Conservation (phyloP, 2,329 filamentous ascomycete genomes). For the Coniochaeta sp. region DNA sequence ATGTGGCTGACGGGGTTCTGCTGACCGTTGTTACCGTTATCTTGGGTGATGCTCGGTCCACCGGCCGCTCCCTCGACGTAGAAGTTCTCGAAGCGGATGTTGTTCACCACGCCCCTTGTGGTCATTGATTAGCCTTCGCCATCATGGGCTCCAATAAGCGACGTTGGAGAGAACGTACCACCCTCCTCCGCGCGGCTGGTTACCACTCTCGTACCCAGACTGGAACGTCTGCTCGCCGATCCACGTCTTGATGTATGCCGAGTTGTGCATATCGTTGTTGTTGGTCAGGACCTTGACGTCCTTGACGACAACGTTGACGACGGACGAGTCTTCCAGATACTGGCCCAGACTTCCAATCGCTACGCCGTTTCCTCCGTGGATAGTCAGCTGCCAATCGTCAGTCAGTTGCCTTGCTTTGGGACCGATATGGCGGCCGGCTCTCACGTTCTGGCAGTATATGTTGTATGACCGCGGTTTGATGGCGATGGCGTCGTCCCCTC, state of each 20-base stretch:
- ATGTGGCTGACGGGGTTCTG: not conserved
- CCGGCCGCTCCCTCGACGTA: slow-evolving; percentile 34
- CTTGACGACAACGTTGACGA: slow-evolving; percentile 39
- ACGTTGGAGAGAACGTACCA: slow-evolving; percentile 15
- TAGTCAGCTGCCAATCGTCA: slow-evolving; percentile 22
- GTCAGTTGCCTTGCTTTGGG: not conserved
- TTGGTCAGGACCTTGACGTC: slow-evolving; percentile 36
- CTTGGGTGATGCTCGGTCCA: slow-evolving; percentile 36
- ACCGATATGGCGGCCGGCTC: not conserved
- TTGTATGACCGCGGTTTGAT: slow-evolving; percentile 49
- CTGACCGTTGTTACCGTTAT: slow-evolving; percentile 36
- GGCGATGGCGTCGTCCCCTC: slow-evolving; percentile 48
- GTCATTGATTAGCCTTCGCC: not conserved
- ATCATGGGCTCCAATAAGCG: not conserved
- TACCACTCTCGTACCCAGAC: slow-evolving; percentile 38
- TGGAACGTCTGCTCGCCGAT: slow-evolving; percentile 39
- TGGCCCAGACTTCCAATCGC: slow-evolving; percentile 49
- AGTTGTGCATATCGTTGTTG: slow-evolving; percentile 38
- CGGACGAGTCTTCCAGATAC: slow-evolving; percentile 45
- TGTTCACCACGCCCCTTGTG: slow-evolving; percentile 36
- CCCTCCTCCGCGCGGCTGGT: slow-evolving; percentile 40
- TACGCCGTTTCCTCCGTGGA: slow-evolving; percentile 46
- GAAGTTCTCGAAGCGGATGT: slow-evolving; percentile 45
- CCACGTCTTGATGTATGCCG: slow-evolving; percentile 51
- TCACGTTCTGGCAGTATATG: slow-evolving; percentile 36